Base-by-base conservation (phyloP, 345 rosid genomes). In the Salix suchowensis region DNA sequence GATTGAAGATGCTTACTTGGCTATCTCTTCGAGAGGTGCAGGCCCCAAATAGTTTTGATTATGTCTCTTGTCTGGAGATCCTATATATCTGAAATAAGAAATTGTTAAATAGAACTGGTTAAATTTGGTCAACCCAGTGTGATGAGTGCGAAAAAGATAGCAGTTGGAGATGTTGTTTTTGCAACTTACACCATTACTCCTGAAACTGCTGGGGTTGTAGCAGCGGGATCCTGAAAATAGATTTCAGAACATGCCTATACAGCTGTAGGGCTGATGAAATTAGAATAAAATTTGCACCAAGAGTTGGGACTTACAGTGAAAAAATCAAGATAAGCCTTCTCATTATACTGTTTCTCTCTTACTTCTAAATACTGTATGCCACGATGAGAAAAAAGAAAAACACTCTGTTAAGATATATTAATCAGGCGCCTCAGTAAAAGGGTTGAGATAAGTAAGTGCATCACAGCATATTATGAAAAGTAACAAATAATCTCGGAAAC, bases 291-390 rank as follows among this genome's bases (percentile, higher is more conserved):
- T 40, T 21, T 15, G 50, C 23, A 34, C 16, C 40, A 39, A 24
- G 52, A 46, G 50, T 4, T 4, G 7, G 13, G 79, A 79, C 93
- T 84, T 77, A 92, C 97, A 2, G 94, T 89, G 87, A 92, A 94
- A 85, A 94, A 78, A 84, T 92, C 97, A 78, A 91, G 39, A 80
- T 84, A 86, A 80, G 83, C 92, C 86, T 94, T 94, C 88, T 90
- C 74, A 82, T 94, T 97, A 73, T 94, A 92, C 76, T 94, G 98
- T 85, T 94, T 92, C 85, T 94, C 97, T 74, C 97, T 75, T 37
- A 94, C 97, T 90, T 92, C 97, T 44, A 94, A 79, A 80, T 92
- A 67, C 97, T 94, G 84, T 19, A 34, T 7, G 42, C 71, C 74
- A 84, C 48, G 69, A 55, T 34, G 68, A 72, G 61, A 50, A 67